Evolutionary conservation across 192 early-diverging fungal species (phyloP), one percentile per base, ranked within the genome.

Genomic region (Coemansia sp.): DNA sequence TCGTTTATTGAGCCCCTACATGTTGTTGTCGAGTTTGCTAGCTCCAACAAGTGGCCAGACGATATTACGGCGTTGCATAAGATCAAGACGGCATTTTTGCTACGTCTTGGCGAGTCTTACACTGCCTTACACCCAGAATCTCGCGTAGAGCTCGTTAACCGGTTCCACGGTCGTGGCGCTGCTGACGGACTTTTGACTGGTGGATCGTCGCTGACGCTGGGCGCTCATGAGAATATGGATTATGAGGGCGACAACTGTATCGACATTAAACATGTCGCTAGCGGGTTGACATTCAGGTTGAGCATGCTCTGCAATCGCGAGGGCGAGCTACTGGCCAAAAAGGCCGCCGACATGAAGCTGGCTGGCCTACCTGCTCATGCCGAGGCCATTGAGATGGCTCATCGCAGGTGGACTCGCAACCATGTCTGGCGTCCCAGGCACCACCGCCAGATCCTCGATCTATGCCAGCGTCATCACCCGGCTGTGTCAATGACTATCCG

Each of bases 51-150:
- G 72, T 99, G 96, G 95, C 96, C 97, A 18, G 91, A 93, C 80
- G 93, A 97, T 64, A 78, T 97, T 2, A 78, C 74, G 3, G 94
- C 96, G 7, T 87, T 99, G 63, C 92, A 96, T 86, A 91, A 93
- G 46, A 89, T 96, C 85, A 99, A 99, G 79, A 74, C 87, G 1
- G 96, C 97, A 9, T 95, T 98, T 67, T 89, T 91, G 69, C 76
- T 96, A 60, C 88, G 89, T 49, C 84, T 99, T 47, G 91, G 87
- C 31, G 89, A 93, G 54, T 43, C 76, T 59, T 77, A 91, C 61
- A 67, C 67, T 8, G 65, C 71, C 11, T 71, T 80, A 4, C 74
- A 86, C 41, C 82, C 88, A 0, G 84, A 33, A 44, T 71, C 68
- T 7, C 65, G 57, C 6, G 78, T 71, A 13, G 77, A 85, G 16